Evolutionary conservation across 768 basidiomycete genomes (phyloP), one percentile per base, ranked within the genome.

Genomic region (Roridomyces roridus): DNA sequence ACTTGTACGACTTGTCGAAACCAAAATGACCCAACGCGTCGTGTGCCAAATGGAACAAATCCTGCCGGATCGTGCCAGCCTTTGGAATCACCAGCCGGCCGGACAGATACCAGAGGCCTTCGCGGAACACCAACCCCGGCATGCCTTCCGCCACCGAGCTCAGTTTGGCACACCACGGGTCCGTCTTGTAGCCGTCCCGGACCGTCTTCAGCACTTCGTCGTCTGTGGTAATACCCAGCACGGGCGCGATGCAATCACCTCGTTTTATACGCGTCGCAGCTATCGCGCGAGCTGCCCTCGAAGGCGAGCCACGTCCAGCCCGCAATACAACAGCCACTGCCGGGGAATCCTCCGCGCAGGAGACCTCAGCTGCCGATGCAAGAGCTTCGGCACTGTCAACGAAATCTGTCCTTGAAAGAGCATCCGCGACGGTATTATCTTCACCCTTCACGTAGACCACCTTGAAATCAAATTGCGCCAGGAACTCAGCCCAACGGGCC

Each of bases 401-500:
- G 25, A 46, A 46, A 8, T 46, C 45, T 6, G 45, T 46, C 6
- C 45, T 59, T 0, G 73, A 74, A 4, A 77, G 56, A 0, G 71
- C 65, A 51, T 77, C 72, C 0, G 72, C 67, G 6, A 64, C 63
- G 5, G 49, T 55, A 53, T 77, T 74, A 10, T 67, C 57, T 6
- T 63, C 55, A 0, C 72, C 75, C 1, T 40, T 31, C 6, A 75
- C 55, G 48, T 75, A 76, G 0, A 29, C 42, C 6, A 76, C 69
- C 0, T 45, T 14, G 51, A 68, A 67, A 20, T 76, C 66, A 36
- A 65, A 76, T 20, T 75, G 68, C 0, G 65, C 45, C 4, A 76
- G 45, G 34, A 64, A 66, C 60, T 72, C 58, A 25, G 57, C 45
- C 76, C 76, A 76, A 0, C 65, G 50, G 0, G 60, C 58, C 31